Base-by-base conservation (phyloP, 1,284 basidiomycete species). In the Puccinia triticina region DNA sequence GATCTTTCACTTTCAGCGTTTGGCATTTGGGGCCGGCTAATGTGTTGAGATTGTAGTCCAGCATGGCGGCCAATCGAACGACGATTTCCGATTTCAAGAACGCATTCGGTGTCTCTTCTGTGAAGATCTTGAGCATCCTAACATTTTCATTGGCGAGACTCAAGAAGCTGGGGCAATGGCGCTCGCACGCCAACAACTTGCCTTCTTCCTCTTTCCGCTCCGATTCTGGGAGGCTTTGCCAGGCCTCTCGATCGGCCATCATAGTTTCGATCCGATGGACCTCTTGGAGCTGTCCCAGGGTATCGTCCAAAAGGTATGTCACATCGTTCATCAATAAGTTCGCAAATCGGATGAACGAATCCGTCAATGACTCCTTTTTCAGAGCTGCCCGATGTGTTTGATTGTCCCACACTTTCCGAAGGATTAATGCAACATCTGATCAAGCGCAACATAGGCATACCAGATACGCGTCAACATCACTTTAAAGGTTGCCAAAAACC, bases 281-380 rank as follows among this genome's bases (percentile, higher is more conserved):
- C 87, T 96, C 94, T 8, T 91, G 89, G 74, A 99, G 89, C 85
- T 96, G 93, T 84, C 92, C 92, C 77, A 99, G 89, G 5, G 95
- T 96, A 86, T 99, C 97, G 87, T 99, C 96, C 89, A 99, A 92
- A 83, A 99, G 92, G 88, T 95, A 99, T 0, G 97, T 99, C 67
- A 97, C 95, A 86, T 99, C 97, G 90, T 98, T 98, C 90, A 99
- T 98, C 91, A 99, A 93, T 85, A 98, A 90, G 88, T 99, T 99
- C 88, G 95, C 91, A 87, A 99, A 99, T 78, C 93, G 92, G 83
- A 98, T 92, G 86, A 97, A 97, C 87, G 93, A 93, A 84, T 96
- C 94, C 80, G 93, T 92, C 85, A 94, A 91, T 83, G 94, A 91
- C 85, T 95, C 92, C 50, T 89, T 88, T 84, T 92, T 92, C 77